Evolutionary conservation across 2,329 filamentous ascomycete genomes (phyloP).

Genomic region (Dactylellina cionopaga): DNA sequence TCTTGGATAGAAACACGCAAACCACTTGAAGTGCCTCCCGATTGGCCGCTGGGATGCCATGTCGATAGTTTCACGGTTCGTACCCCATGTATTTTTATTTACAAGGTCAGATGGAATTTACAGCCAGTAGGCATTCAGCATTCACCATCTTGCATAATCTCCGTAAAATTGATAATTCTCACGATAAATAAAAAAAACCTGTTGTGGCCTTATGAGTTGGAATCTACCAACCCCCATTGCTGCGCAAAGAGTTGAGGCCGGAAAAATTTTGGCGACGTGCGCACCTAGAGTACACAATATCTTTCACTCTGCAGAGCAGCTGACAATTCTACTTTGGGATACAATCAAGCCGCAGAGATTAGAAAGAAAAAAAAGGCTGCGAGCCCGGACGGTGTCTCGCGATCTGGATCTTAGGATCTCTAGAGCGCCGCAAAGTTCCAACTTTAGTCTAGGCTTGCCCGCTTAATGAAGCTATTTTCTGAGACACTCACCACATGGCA

Average conservation of each 20-base stretch:
- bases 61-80: slow-evolving; percentile 1
- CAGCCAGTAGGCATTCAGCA: slow-evolving; percentile 17
- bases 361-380: not conserved
- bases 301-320: not conserved
- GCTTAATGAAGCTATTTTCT: slow-evolving; percentile 3
- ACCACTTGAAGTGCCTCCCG: slow-evolving; percentile 6
- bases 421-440: not conserved
- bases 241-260: too few species aligned
- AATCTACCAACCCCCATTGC: too few species aligned
- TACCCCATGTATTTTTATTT: not conserved
- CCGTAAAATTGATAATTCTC: slow-evolving; percentile 10
- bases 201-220: not conserved
- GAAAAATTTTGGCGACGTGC: slow-evolving; percentile 31
- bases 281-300: not conserved
- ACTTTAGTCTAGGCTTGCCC: slow-evolving; percentile 11
- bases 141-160: slow-evolving; percentile 27
- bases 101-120: not conserved
- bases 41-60: slow-evolving; percentile 13
- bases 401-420: slow-evolving; percentile 16
- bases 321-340: slow-evolving; percentile 11
- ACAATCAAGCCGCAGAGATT: not conserved
- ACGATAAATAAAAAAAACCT: too few species aligned
- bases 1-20: not conserved
- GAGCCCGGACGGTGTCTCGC: not conserved
- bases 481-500: slow-evolving; percentile 35